These are phyloP conservation scores for Serendipita indica DNA, from an alignment of 768 basidiomycete genomes.

Conservation along the genomic window DNA sequence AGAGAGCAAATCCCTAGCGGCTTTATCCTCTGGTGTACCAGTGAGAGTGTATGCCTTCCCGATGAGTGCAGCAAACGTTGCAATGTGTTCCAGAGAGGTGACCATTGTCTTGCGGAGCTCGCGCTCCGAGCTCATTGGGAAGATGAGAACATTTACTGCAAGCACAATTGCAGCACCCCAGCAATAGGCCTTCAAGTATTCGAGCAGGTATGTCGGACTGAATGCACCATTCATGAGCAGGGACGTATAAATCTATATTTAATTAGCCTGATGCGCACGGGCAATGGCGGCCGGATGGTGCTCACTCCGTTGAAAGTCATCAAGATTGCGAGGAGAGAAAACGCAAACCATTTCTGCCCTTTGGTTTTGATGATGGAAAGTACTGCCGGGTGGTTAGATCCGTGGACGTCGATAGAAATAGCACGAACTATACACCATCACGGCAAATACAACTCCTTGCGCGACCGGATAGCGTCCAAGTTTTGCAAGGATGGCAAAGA, in stretches of 20 bases:
- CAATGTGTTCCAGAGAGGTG: conserved; percentile 18
- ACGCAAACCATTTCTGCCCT: conserved; percentile 19
- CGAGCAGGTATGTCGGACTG: conserved; percentile 17
- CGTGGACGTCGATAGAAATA: background rate
- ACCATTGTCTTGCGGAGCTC: conserved; percentile 21
- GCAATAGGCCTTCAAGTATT: conserved; percentile 19
- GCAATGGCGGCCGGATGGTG: background rate
- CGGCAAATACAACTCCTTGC: conserved; percentile 21
- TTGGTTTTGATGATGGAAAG: conserved; percentile 20
- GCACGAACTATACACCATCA: conserved; percentile 19
- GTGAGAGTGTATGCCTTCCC: conserved; percentile 18
- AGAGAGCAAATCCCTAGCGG: conserved; percentile 17
- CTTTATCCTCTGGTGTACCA: conserved; percentile 20
- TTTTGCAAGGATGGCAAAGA: conserved; percentile 22
- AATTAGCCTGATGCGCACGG: background rate
- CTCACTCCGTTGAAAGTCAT: conserved; percentile 18
- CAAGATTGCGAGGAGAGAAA: conserved; percentile 20
- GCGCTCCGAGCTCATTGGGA: conserved; percentile 20
- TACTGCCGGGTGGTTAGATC: background rate
- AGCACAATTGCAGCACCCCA: conserved; percentile 22
- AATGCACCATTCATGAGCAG: conserved; percentile 12
- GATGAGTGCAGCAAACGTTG: conserved; percentile 14
- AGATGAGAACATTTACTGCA: conserved; percentile 19
- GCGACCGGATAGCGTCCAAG: conserved; percentile 19
- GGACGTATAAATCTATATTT: conserved; percentile 16